Evolutionary conservation across 495 filamentous ascomycete genomes (phyloP), one percentile per base, ranked within the genome.

Genomic region (Glutinoglossum americanum): DNA sequence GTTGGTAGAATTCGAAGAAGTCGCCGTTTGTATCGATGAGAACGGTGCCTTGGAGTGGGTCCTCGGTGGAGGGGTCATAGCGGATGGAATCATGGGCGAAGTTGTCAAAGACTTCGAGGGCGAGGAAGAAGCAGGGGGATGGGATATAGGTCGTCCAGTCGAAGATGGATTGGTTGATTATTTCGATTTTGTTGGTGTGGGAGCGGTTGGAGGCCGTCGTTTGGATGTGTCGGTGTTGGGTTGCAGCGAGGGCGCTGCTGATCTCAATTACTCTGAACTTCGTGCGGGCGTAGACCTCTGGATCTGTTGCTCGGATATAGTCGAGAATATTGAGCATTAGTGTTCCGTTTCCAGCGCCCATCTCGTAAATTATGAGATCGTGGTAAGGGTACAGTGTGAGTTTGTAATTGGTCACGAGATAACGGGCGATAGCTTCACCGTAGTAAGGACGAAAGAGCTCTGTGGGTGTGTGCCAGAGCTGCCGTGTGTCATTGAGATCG

Each of bases 61-160:
- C 65, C 63, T 85, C 81, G 19, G 87, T 93, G 35, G 68, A 63
- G 6, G 76, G 70, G 68, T 95, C 80, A 73, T 94, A 96, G 61
- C 92, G 87, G 63, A 99, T 78, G 44, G 80, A 75, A 71, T 99
- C 92, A 71, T 99, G 92, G 25, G 85, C 81, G 69, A 99, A 97
- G 70, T 99, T 99, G 71, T 99, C 92, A 64, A 96, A 89, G 57
- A 99, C 92, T 66, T 99, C 92, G 63, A 99, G 81, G n/a, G 89
- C 92, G 4, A 99, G 77, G 73, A 99, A 96, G 73, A 92, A 99
- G 73, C 92, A 96, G 0, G 92, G 90, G 1, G 82, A 84, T 8
- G 87, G 81, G 17, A 94, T 87, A 59, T 84, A 85, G 26, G 73
- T 75, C 61, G 83, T 72, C 92, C 93, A 99, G 67, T 92, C 83